A percentile compares a stretch with the other conserved stretches of the same genome.
Conservation (phyloP, 495 filamentous ascomycete genomes). For the Beverwykella pulmonaria region DNA sequence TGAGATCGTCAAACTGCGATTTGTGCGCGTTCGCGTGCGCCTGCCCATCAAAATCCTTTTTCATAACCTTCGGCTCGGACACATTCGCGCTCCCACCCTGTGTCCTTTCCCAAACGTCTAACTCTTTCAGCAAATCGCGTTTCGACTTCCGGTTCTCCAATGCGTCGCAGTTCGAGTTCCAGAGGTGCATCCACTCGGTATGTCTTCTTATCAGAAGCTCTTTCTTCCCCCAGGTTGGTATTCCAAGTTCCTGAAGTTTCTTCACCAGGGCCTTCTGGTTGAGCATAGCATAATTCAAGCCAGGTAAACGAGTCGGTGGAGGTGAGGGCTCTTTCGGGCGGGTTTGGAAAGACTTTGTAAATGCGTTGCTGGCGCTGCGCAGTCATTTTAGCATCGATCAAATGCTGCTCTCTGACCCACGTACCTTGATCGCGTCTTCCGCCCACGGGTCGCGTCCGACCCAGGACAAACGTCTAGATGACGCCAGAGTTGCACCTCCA, state of each 20-base stretch:
- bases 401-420: conserved; percentile 1
- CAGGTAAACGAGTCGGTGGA: conserved; percentile 59
- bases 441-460: conserved; percentile 22
- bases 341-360: conserved; percentile 7
- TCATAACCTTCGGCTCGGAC: conserved; percentile 54
- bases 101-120: conserved; percentile 83
- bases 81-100: conserved; percentile 56
- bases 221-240: conserved; percentile 68
- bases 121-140: conserved; percentile 69
- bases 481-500: conserved; percentile 66
- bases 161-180: conserved; percentile 95
- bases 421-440: conserved; percentile 39
- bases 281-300: conserved; percentile 77
- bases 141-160: conserved; percentile 59
- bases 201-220: conserved; percentile 75
- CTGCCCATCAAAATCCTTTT: conserved; percentile 79
- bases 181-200: conserved; percentile 90
- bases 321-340: conserved; percentile 17
- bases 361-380: conserved; percentile 3
- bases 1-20: conserved; percentile 65
- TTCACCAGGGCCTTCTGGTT: conserved; percentile 75
- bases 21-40: conserved; percentile 76
- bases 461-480: conserved; percentile 71
- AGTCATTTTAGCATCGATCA: neutral
- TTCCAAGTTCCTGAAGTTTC: conserved; percentile 80